phyloP scores from a whole-genome alignment of 1,139 yeast species.

The Scheffersomyces insectosa region DNA sequence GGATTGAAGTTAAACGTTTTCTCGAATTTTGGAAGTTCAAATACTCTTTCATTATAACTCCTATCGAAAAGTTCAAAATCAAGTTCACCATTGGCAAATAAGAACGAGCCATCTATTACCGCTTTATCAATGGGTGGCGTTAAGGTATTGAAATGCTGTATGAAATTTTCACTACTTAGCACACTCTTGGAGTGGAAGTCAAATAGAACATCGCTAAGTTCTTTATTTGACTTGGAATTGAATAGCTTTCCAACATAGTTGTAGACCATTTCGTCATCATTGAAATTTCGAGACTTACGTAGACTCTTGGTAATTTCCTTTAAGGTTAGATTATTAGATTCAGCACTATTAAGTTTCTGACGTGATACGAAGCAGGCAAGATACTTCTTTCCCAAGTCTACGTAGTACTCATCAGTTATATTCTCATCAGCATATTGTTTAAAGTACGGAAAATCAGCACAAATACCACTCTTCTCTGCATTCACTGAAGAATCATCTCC shows the following conservation, averaged over 20 bases:
- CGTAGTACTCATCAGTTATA: no score
- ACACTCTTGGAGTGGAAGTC: background rate
- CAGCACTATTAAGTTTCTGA: no score
- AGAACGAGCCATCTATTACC: background rate
- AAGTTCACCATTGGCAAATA: background rate
- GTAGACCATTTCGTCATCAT: background rate
- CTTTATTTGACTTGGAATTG: background rate
- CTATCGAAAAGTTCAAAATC: background rate
- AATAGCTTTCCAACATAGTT: background rate
- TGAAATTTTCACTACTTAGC: background rate
- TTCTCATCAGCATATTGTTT: no score
- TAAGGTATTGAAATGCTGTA: background rate
- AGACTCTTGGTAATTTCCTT: no score
- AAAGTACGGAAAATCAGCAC: no score
- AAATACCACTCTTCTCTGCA: no score
- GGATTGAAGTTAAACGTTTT: conserved; percentile 7
- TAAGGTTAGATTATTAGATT: no score
- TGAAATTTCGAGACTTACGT: background rate
- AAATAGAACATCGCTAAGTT: background rate
- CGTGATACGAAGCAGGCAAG: no score
- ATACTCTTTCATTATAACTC: background rate
- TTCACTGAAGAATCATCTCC: no score
- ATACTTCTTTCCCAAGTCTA: no score
- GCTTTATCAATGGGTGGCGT: background rate
- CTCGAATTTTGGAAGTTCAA: conserved; percentile 6